Conservation (phyloP, 257 asterid species). For the Nicotiana attenuata region DNA sequence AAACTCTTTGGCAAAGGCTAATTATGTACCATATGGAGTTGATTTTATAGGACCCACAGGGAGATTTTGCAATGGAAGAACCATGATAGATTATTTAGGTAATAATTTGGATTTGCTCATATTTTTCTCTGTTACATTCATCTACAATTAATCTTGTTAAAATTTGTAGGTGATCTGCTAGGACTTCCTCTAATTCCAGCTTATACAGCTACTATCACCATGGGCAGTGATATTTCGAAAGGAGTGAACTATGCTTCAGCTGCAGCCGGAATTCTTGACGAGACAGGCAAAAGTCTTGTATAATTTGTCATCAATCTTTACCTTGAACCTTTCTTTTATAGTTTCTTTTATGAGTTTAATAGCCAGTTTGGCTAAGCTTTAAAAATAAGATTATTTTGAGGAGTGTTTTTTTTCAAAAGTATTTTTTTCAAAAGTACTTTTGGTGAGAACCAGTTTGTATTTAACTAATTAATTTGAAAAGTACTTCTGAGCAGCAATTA, state of each 20-base stretch:
- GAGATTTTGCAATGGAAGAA: constrained; percentile 68
- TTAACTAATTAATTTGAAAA: too few relatives aligned
- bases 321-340: not conserved
- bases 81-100: constrained; percentile 54
- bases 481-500: too few relatives aligned
- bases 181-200: constrained; percentile 47
- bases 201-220: constrained; percentile 32
- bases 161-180: constrained; percentile 37
- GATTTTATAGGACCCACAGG: constrained; percentile 72
- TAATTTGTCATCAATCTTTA: not conserved
- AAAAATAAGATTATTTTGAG: too few relatives aligned
- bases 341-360: not conserved
- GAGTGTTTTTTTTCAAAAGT: too few relatives aligned
- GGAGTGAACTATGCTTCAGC: constrained; percentile 85
- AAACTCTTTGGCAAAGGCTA: constrained; percentile 61
- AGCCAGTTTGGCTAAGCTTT: too few relatives aligned
- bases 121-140: not conserved
- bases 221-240: constrained; percentile 23
- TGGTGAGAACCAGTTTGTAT: too few relatives aligned
- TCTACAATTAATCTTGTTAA: not conserved
- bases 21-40: constrained; percentile 62
- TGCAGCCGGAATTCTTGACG: constrained; percentile 72
- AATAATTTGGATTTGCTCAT: not conserved
- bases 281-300: constrained; percentile 62
- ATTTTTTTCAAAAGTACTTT: too few relatives aligned